Conservation (phyloP, 495 filamentous ascomycete species). For the Evansstolkia leycettana region DNA sequence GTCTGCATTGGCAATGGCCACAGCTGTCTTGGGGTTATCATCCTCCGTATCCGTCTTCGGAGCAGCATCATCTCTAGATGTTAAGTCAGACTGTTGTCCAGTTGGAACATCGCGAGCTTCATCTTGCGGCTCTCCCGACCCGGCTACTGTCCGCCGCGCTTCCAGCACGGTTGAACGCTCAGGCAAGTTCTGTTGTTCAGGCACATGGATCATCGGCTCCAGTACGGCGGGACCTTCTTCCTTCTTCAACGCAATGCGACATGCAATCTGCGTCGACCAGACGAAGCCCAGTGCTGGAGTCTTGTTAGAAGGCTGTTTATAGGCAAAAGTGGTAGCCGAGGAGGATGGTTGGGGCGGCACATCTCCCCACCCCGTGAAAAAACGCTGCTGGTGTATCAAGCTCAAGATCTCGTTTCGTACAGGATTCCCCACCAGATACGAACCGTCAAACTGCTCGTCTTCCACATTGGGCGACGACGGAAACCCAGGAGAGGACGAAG, state of each 20-base stretch:
- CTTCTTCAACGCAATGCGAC: conserved; percentile 68
- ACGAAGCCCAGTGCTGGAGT: conserved; percentile 77
- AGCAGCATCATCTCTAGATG: too few species aligned
- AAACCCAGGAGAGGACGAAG: conserved; percentile 17
- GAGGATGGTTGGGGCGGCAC: conserved; percentile 3
- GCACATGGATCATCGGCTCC: too few species aligned
- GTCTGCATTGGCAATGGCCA: not conserved
- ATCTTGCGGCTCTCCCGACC: too few species aligned
- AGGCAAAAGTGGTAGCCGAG: not conserved
- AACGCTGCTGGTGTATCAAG: conserved; percentile 83
- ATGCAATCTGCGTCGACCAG: conserved; percentile 81
- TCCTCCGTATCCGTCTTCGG: too few species aligned
- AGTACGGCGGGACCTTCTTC: conserved; percentile 8
- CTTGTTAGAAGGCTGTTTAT: conserved; percentile 30
- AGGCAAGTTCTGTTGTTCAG: too few species aligned
- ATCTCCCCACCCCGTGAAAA: conserved; percentile 92
- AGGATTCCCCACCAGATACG: conserved; percentile 26
- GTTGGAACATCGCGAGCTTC: too few species aligned
- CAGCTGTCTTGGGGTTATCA: too few species aligned
- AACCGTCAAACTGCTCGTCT: conserved; percentile 24
- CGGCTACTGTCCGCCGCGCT: too few species aligned
- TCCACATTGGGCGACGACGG: conserved; percentile 25
- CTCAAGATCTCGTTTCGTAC: conserved; percentile 39
- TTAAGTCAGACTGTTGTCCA: too few species aligned
- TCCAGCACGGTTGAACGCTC: too few species aligned